These are phyloP conservation scores for Schwanniomyces vanrijiae DNA, from an alignment of 805 yeast species.

Conservation along the genomic window DNA sequence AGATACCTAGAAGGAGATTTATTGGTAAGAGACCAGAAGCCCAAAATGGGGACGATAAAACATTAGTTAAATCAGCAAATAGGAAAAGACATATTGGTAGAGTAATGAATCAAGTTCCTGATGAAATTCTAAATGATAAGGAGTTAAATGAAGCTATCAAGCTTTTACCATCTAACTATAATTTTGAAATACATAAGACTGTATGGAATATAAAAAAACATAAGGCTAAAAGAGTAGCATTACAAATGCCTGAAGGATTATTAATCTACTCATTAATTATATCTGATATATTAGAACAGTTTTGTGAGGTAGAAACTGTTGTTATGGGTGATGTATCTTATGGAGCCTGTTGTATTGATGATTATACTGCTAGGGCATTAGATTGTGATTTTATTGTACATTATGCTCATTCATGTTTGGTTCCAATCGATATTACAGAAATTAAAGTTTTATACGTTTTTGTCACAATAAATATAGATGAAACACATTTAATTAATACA, in stretches of 20 bases:
- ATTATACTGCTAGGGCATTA: slow-evolving; percentile 86
- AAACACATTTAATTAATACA: slow-evolving; percentile 76
- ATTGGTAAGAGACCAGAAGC: slow-evolving; percentile 49
- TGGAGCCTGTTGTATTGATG: slow-evolving; percentile 98
- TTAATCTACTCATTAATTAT: slow-evolving; percentile 83
- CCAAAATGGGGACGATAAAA: slow-evolving; percentile 16
- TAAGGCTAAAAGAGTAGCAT: slow-evolving; percentile 78
- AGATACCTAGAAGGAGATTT: slow-evolving; percentile 53
- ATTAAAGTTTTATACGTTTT: slow-evolving; percentile 94
- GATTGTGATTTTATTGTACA: slow-evolving; percentile 95
- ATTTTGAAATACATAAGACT: slow-evolving; percentile 94
- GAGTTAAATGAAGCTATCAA: slow-evolving; percentile 83
- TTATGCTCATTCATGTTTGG: slow-evolving; percentile 96
- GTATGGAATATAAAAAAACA: slow-evolving; percentile 86
- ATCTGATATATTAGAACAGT: slow-evolving; percentile 91
- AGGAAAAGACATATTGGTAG: slow-evolving; percentile 48
- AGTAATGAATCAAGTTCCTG: slow-evolving; percentile 84
- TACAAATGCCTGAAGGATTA: slow-evolving; percentile 97
- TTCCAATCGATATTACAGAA: slow-evolving; percentile 88
- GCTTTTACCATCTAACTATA: slow-evolving; percentile 85
- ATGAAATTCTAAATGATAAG: slow-evolving; percentile 73
- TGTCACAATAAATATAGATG: slow-evolving; percentile 90
- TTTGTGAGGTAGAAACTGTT: slow-evolving; percentile 80
- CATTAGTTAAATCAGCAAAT: slow-evolving; percentile 23
- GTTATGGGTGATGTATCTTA: slow-evolving; percentile 99